Percentiles rank a stretch among this genome's conserved stretches.
These are phyloP conservation scores for Margaritispora aquatica DNA, from an alignment of 495 filamentous ascomycete species.

Conservation along the genomic window DNA sequence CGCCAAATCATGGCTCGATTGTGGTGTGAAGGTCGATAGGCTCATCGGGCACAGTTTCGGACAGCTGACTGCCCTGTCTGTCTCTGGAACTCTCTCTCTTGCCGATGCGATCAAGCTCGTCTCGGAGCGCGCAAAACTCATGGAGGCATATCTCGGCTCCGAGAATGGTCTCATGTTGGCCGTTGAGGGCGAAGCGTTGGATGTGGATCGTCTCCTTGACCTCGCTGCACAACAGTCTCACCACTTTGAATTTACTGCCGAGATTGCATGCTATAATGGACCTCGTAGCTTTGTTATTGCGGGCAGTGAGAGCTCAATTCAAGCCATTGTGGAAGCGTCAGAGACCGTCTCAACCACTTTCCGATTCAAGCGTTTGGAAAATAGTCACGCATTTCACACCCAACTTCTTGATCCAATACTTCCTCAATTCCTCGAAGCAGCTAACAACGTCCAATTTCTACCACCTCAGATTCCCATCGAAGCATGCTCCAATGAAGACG, in stretches of 20 bases:
- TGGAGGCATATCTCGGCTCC: constrained; percentile 38
- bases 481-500: neutral
- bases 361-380: neutral
- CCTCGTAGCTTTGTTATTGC: neutral
- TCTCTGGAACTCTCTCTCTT: neutral
- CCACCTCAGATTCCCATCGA: neutral
- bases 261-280: neutral
- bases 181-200: neutral
- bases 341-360: neutral
- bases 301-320: neutral
- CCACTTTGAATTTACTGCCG: neutral
- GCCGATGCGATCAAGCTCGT: constrained; percentile 33
- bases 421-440: neutral
- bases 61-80: constrained; percentile 4
- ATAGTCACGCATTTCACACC: neutral
- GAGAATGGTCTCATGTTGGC: constrained; percentile 45
- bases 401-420: neutral
- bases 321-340: neutral
- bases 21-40: neutral
- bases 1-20: constrained; percentile 7
- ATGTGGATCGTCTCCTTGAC: neutral
- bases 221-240: neutral
- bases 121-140: constrained; percentile 35
- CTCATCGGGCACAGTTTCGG: constrained; percentile 6
- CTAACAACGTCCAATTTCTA: neutral